phyloP scores from a whole-genome alignment of 192 early-diverging fungal species.

The Backusella mclennaniae region DNA sequence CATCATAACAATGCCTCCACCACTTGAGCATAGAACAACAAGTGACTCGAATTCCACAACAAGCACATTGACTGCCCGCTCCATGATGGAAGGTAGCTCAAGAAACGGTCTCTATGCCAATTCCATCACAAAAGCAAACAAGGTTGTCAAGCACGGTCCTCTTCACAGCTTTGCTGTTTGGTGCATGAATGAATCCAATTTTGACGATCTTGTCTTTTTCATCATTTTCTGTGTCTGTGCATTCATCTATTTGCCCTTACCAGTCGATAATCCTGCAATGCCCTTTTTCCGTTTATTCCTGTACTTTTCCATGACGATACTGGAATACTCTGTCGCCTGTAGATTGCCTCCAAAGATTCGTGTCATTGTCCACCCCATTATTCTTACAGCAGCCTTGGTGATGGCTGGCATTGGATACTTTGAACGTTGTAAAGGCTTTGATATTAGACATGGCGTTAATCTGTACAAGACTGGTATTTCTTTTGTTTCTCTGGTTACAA shows the following conservation, averaged over 20 bases:
- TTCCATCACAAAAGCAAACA: background rate
- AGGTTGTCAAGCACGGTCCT: background rate
- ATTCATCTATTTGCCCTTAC: conserved; percentile 13
- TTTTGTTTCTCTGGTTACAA: conserved; percentile 8
- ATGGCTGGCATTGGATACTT: conserved; percentile 12
- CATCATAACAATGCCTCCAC: background rate
- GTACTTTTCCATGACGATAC: conserved; percentile 2
- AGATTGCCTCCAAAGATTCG: conserved; percentile 2
- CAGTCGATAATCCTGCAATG: background rate
- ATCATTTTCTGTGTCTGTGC: background rate
- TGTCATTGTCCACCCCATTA: conserved; percentile 18
- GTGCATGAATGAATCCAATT: conserved; percentile 8
- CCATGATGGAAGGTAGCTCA: background rate
- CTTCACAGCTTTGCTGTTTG: background rate
- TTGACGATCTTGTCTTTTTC: background rate
- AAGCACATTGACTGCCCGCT: background rate
- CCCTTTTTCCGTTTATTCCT: conserved; percentile 12
- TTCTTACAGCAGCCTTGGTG: conserved; percentile 11
- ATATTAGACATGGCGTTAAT: background rate
- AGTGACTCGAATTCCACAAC: background rate
- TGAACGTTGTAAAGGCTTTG: conserved; percentile 2
- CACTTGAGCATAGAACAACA: background rate
- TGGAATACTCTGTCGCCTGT: conserved; percentile 1
- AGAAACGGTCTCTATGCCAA: background rate
- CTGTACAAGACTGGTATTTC: conserved; percentile 7